A percentile compares a stretch with the other conserved stretches of the same genome.
These are phyloP conservation scores for Suillus alpinus DNA, from an alignment of 768 basidiomycete genomes.

Conservation along the genomic window DNA sequence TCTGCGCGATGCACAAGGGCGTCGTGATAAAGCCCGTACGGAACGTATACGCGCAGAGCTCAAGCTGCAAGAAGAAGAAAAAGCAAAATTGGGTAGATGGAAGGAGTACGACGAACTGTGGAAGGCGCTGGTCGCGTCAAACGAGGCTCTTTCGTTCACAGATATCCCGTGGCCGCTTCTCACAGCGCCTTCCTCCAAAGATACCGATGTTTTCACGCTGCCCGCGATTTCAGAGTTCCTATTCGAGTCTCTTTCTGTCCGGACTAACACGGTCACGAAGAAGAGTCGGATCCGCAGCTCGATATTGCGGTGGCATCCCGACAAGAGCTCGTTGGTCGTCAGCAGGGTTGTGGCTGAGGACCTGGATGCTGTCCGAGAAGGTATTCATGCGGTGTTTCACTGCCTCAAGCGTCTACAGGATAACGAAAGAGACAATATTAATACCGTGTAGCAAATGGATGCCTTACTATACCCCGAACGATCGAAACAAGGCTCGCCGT, in stretches of 20 bases:
- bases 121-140: slow-evolving; percentile 36
- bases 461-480: background rate
- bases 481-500: background rate
- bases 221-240: slow-evolving; percentile 49
- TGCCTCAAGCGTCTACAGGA: slow-evolving; percentile 34
- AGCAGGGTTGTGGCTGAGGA: slow-evolving; percentile 44
- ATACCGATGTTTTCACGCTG: slow-evolving; percentile 34
- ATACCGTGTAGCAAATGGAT: background rate
- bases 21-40: slow-evolving; percentile 50
- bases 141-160: slow-evolving; percentile 36
- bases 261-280: slow-evolving; percentile 38
- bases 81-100: slow-evolving; percentile 41
- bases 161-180: slow-evolving; percentile 66
- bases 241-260: slow-evolving; percentile 41
- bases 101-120: slow-evolving; percentile 53
- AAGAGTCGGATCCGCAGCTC: slow-evolving; percentile 58
- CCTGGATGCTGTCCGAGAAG: slow-evolving; percentile 41
- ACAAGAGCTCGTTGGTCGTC: slow-evolving; percentile 52
- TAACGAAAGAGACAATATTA: slow-evolving; percentile 19
- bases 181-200: slow-evolving; percentile 12
- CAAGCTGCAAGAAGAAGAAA: slow-evolving; percentile 41
- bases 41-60: slow-evolving; percentile 48
- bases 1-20: slow-evolving; percentile 48
- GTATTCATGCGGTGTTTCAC: slow-evolving; percentile 43
- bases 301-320: slow-evolving; percentile 67